Conservation (phyloP, 1,284 basidiomycete species). For the Singerocomus inundabilis region DNA sequence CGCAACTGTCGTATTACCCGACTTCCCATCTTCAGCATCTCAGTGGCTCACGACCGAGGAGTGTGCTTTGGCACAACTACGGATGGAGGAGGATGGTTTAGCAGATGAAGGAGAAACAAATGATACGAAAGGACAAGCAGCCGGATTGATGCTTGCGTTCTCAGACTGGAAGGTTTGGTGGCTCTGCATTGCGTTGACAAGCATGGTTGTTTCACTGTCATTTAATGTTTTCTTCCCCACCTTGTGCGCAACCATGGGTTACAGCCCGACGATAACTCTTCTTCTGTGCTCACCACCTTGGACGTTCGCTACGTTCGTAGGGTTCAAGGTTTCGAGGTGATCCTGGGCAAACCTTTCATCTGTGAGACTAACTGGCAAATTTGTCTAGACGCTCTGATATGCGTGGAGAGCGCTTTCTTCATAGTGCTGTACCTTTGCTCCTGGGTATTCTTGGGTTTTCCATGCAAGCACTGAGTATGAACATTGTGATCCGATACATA, state of each 20-base stretch:
- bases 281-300: conserved; percentile 65
- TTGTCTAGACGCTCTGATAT: conserved; percentile 66
- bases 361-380: neutral
- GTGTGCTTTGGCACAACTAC: conserved; percentile 63
- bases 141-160: conserved; percentile 41
- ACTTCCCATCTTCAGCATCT: conserved; percentile 62
- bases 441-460: conserved; percentile 72
- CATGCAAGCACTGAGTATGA: conserved; percentile 71
- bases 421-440: conserved; percentile 53
- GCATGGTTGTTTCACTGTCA: conserved; percentile 49
- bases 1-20: conserved; percentile 72
- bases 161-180: conserved; percentile 62
- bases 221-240: conserved; percentile 65
- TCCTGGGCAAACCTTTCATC: conserved; percentile 15
- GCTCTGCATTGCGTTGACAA: conserved; percentile 48
- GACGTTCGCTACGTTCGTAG: conserved; percentile 52
- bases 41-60: conserved; percentile 63
- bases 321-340: conserved; percentile 40
- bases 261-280: conserved; percentile 49
- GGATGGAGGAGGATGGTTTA: conserved; percentile 70
- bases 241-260: conserved; percentile 55
- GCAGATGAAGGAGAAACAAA: conserved; percentile 12
- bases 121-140: conserved; percentile 6
- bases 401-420: conserved; percentile 62
- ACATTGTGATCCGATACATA: conserved; percentile 63